Conservation (phyloP, 768 basidiomycete genomes). For the Amanita rimosa region DNA sequence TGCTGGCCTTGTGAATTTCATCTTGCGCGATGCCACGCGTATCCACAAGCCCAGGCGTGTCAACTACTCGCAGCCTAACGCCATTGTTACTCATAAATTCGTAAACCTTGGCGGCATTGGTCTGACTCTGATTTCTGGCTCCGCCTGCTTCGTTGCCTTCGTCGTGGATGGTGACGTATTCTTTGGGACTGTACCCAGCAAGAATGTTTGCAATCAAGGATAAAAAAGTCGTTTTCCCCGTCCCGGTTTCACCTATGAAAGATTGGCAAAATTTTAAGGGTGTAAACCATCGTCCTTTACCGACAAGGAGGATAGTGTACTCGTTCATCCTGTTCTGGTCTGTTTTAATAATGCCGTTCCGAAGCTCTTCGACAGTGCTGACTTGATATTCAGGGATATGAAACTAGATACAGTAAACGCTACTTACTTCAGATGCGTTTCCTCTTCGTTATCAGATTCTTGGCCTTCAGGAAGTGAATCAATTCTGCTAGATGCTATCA, state of each 20-base stretch:
- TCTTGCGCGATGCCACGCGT: conserved; percentile 17
- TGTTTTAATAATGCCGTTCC: background rate
- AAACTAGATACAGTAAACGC: background rate
- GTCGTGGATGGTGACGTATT: conserved; percentile 5
- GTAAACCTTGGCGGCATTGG: conserved; percentile 9
- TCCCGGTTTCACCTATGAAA: conserved; percentile 11
- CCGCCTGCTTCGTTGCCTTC: conserved; percentile 8
- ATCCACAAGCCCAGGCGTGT: conserved; percentile 18
- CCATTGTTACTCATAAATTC: conserved; percentile 6
- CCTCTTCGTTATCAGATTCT: background rate
- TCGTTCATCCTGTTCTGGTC: background rate
- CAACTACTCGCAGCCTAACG: conserved; percentile 12
- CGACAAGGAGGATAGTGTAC: background rate
- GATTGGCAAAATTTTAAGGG: background rate
- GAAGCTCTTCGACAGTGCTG: background rate
- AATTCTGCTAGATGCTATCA: background rate
- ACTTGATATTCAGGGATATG: background rate
- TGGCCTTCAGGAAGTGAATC: background rate
- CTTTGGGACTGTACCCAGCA: conserved; percentile 4
- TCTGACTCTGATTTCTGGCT: conserved; percentile 8
- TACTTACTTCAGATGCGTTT: background rate
- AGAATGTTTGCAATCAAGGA: conserved; percentile 11
- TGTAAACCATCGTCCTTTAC: background rate
- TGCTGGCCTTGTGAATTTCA: conserved; percentile 13
- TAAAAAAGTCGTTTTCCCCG: conserved; percentile 11